phyloP scores from a whole-genome alignment of 2,329 filamentous ascomycete species.

The Phyllosticta citrichinensis region DNA sequence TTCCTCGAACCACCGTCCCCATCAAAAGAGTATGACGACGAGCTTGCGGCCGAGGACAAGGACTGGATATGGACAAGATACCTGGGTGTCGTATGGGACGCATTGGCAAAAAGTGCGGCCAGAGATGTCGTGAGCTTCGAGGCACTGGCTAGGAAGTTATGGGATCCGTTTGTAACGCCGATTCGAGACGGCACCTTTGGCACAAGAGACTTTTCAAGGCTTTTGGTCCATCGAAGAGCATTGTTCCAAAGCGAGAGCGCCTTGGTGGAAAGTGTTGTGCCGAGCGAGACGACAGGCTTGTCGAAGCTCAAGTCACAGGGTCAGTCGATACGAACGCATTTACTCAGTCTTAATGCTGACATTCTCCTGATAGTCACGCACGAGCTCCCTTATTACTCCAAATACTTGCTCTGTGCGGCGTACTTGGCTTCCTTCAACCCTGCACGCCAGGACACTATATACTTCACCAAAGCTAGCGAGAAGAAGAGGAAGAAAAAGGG shows the following conservation, averaged over 20 bases:
- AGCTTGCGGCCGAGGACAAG: slow-evolving; percentile 47
- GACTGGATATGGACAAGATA: slow-evolving; percentile 70
- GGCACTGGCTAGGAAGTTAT: slow-evolving; percentile 62
- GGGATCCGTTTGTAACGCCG: slow-evolving; percentile 75
- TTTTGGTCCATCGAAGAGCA: slow-evolving; percentile 61
- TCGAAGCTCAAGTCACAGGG: not conserved
- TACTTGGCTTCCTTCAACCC: slow-evolving; percentile 78
- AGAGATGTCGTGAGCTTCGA: slow-evolving; percentile 67
- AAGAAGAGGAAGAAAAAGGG: slow-evolving; percentile 40
- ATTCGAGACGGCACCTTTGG: slow-evolving; percentile 63
- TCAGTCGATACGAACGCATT: not conserved
- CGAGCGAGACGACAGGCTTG: not conserved
- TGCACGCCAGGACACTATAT: slow-evolving; percentile 57
- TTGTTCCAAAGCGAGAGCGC: slow-evolving; percentile 66
- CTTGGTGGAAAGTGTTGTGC: slow-evolving; percentile 52
- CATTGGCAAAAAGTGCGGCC: slow-evolving; percentile 68
- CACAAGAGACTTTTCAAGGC: slow-evolving; percentile 71
- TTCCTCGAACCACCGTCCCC: slow-evolving; percentile 28
- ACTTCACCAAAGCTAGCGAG: slow-evolving; percentile 63
- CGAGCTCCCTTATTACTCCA: slow-evolving; percentile 59
- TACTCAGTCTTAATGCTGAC: not conserved
- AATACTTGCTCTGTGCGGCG: slow-evolving; percentile 63
- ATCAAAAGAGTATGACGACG: slow-evolving; percentile 38
- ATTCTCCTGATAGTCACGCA: slow-evolving; percentile 23
- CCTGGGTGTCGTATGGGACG: slow-evolving; percentile 75